A percentile compares a stretch with the other conserved stretches of the same genome.
phyloP scores from a whole-genome alignment of 352 stramenopile genomes.

The Pythium myriotylum region DNA sequence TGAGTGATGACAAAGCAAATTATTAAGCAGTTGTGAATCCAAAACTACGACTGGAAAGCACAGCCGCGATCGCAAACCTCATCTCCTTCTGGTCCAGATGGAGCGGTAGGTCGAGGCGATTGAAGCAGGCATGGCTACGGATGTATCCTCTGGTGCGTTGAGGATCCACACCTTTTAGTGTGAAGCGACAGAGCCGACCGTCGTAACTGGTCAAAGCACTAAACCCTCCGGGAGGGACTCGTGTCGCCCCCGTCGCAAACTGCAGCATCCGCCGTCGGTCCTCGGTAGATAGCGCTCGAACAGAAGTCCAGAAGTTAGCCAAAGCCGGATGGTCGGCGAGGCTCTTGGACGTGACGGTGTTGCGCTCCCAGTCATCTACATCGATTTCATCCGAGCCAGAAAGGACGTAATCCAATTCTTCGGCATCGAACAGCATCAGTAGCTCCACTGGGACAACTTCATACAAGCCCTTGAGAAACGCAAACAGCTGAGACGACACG shows the following conservation, averaged over 20 bases:
- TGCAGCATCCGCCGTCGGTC: conserved; percentile 44
- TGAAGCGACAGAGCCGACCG: conserved; percentile 33
- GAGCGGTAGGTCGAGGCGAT: conserved; percentile 90
- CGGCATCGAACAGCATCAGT: conserved; percentile 93
- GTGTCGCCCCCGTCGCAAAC: conserved; percentile 31
- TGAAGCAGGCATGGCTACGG: conserved; percentile 49
- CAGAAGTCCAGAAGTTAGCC: conserved; percentile 37
- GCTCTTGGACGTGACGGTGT: conserved; percentile 48
- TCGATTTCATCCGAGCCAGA: conserved; percentile 91
- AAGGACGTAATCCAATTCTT: conserved; percentile 93
- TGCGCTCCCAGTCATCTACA: conserved; percentile 89
- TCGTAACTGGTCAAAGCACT: conserved; percentile 29
- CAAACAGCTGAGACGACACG: conserved; percentile 87
- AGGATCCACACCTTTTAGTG: conserved; percentile 25
- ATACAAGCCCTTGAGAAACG: conserved; percentile 96
- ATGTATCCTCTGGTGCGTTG: conserved; percentile 17
- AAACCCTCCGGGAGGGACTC: conserved; percentile 24
- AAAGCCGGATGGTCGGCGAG: conserved; percentile 17
- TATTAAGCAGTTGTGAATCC: conserved; percentile 25
- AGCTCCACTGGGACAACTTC: conserved; percentile 93
- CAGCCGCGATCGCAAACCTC: conserved; percentile 17
- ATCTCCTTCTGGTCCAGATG: conserved; percentile 24
- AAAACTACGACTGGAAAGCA: conserved; percentile 16
- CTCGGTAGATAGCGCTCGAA: conserved; percentile 55
- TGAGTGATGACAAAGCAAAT: conserved; percentile 1